Conservation (phyloP, 164 flowering plant species). For the Macadamia tetraphylla region DNA sequence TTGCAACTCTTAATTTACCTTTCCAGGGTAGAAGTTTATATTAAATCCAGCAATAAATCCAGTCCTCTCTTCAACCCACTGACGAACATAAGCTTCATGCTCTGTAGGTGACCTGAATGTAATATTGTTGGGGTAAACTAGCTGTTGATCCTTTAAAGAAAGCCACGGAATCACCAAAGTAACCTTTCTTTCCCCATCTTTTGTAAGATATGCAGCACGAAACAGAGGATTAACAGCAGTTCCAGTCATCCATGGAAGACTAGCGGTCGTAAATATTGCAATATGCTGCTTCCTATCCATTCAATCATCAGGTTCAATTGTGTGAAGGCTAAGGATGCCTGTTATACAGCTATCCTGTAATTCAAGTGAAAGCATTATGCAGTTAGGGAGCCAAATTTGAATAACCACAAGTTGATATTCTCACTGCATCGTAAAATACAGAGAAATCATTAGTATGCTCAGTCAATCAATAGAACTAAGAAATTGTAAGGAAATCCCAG, state of each 20-base stretch:
- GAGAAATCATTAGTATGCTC: background rate
- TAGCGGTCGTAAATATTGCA: constrained; percentile 91
- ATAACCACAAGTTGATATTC: constrained; percentile 2
- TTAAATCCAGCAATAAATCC: constrained; percentile 46
- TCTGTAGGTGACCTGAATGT: constrained; percentile 60
- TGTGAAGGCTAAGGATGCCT: background rate
- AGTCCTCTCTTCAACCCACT: constrained; percentile 83
- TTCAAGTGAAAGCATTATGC: background rate
- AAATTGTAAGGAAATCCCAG: too few species aligned
- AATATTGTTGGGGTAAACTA: constrained; percentile 62
- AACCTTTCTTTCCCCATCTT: constrained; percentile 55
- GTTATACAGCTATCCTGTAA: background rate
- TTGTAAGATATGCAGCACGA: constrained; percentile 91
- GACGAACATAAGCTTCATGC: constrained; percentile 68
- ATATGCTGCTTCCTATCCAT: constrained; percentile 71
- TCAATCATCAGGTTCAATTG: constrained; percentile 13
- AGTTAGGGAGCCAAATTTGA: background rate
- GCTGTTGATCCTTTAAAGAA: constrained; percentile 61
- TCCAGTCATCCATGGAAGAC: constrained; percentile 99
- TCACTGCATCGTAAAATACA: background rate
- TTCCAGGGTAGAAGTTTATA: constrained; percentile 80
- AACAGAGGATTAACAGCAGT: constrained; percentile 97
- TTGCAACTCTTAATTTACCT: constrained; percentile 37
- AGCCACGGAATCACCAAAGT: constrained; percentile 94
- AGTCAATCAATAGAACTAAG: too few species aligned